Evolutionary conservation across 2,329 filamentous ascomycete species (phyloP), one percentile per base, ranked within the genome.

Genomic region (Fusarium udum): DNA sequence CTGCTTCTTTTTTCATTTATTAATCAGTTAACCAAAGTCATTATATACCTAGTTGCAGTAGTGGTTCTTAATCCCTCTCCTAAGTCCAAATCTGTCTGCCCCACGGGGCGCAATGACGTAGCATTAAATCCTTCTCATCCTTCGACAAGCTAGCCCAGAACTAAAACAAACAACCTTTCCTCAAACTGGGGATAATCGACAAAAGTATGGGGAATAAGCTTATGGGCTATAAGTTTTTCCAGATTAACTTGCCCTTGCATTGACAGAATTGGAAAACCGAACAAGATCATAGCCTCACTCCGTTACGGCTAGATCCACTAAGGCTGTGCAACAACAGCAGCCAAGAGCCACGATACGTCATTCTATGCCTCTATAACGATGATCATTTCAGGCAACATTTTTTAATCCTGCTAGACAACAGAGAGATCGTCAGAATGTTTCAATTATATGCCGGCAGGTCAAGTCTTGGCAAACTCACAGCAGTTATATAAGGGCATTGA

Each of bases 1-100:
- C 7, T 2, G 1, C 1, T 18, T 16, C 7, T 15, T 40, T 42
- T 15, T 1, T 1, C 8, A 42, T 42, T 14, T 6, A 9, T 6
- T 14, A 6, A 12, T 43, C 4, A 24, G n/a, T 43, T 15, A 26
- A 6, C 5, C 1, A 0, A 26, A 12, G 42, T 7, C 10, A 24
- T 43, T 10, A 1, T n/a, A n/a, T n/a, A n/a, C n/a, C n/a, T n/a
- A n/a, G n/a, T n/a, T n/a, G n/a, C n/a, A n/a, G n/a, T n/a, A n/a
- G n/a, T n/a, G n/a, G n/a, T n/a, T n/a, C 28, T 6, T 36, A 1
- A 36, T 52, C 15, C 4, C 15, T n/a, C 12, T 2, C 3, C 11
- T 8, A 10, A 14, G 20, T 39, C 10, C 10, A 4, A 7, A 14
- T 31, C 34, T 20, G 18, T 24, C 26, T 56, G 52, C 32, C 15